These are phyloP conservation scores for Scutellaria baicalensis DNA, from an alignment of 257 asterid species.

Conservation along the genomic window DNA sequence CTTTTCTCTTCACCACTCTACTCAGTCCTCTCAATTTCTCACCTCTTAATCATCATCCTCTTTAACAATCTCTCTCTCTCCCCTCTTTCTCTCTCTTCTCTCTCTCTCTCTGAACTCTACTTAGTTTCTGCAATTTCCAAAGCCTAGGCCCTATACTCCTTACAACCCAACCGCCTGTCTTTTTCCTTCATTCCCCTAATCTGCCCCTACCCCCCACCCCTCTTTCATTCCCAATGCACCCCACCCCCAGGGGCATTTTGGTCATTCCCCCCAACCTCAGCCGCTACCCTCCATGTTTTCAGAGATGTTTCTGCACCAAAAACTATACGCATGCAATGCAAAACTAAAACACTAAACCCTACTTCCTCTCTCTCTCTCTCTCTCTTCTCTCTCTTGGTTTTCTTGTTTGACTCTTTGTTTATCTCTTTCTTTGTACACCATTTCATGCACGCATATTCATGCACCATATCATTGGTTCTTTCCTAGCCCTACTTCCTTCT, in stretches of 20 bases:
- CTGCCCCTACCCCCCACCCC: conserved; percentile 33
- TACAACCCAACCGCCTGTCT: conserved; percentile 47
- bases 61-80: conserved; percentile 10
- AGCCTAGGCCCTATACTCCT: conserved; percentile 66
- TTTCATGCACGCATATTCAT: conserved; percentile 34
- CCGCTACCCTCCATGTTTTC: conserved; percentile 86
- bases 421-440: conserved; percentile 15
- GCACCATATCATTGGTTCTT: conserved; percentile 36
- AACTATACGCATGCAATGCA: conserved; percentile 75
- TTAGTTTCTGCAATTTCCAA: conserved; percentile 57
- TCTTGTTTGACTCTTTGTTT: conserved; percentile 49
- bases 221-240: conserved; percentile 67
- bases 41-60: conserved; percentile 26
- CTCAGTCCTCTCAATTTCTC: conserved; percentile 20
- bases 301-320: conserved; percentile 72
- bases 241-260: conserved; percentile 37
- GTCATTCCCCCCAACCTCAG: conserved; percentile 43
- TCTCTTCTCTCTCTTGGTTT: not conserved
- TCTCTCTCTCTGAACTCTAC: not conserved
- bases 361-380: not conserved
- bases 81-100: not conserved
- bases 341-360: not conserved
- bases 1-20: conserved; percentile 15
- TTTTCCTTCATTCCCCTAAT: conserved; percentile 35
- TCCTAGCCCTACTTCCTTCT: conserved; percentile 14